Conservation (phyloP, 495 filamentous ascomycete species). For the Apiosordaria backusii region DNA sequence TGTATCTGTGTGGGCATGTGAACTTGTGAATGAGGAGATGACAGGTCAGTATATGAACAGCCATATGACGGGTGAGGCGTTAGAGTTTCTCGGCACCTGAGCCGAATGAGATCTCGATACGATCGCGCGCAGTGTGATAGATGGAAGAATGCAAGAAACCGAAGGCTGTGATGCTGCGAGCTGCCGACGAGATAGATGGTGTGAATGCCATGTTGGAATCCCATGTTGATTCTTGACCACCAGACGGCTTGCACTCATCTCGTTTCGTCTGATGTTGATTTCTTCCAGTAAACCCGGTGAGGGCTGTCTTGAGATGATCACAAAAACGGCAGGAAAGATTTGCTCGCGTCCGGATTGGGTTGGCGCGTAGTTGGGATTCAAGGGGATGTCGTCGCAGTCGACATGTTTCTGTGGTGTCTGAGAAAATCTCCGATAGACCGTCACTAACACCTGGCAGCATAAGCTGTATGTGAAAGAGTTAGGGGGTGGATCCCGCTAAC, state of each 20-base stretch:
- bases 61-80: background rate
- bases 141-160: background rate
- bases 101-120: background rate
- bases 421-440: constrained; percentile 24
- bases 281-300: constrained; percentile 16
- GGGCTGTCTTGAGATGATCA: constrained; percentile 4
- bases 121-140: background rate
- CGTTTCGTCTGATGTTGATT: constrained; percentile 24
- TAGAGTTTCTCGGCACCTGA: background rate
- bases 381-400: constrained; percentile 1
- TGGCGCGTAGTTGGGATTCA: background rate
- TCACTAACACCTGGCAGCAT: constrained; percentile 14
- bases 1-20: no score
- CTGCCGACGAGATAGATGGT: background rate
- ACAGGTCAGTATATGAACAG: background rate
- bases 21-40: background rate
- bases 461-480: background rate
- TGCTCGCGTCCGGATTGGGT: background rate
- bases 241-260: constrained; percentile 13
- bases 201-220: background rate
- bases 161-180: background rate
- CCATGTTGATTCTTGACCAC: background rate
- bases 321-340: background rate
- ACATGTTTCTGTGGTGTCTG: constrained; percentile 19
- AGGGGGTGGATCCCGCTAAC: background rate